phyloP scores from a whole-genome alignment of 768 basidiomycete species.

The Suillus weaverae region DNA sequence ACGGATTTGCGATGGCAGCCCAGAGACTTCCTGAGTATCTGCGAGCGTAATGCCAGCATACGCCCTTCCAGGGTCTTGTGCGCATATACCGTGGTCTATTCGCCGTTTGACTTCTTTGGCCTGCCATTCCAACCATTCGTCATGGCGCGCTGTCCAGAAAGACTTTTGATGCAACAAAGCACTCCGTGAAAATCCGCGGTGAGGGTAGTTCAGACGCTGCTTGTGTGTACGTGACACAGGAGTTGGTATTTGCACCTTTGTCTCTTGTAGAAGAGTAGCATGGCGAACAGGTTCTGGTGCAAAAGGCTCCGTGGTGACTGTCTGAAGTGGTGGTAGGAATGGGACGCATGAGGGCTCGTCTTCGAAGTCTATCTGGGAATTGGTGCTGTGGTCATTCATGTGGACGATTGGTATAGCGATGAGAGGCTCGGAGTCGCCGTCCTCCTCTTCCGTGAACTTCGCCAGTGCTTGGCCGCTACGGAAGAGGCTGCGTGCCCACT shows the following conservation, averaged over 20 bases:
- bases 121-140: conserved; percentile 46
- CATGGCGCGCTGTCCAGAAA: conserved; percentile 60
- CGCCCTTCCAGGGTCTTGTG: conserved; percentile 18
- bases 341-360: conserved; percentile 15
- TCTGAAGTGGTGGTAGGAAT: conserved; percentile 16
- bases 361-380: conserved; percentile 16
- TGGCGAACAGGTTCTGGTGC: conserved; percentile 27
- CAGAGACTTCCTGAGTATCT: background rate
- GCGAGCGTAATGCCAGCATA: conserved; percentile 25
- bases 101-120: conserved; percentile 12
- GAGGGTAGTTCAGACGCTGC: conserved; percentile 45
- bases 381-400: background rate
- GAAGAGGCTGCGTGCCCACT: conserved; percentile 15
- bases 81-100: conserved; percentile 10
- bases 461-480: conserved; percentile 2
- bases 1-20: conserved; percentile 20
- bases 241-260: conserved; percentile 4
- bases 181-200: conserved; percentile 65
- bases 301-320: conserved; percentile 14
- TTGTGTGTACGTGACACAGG: conserved; percentile 13
- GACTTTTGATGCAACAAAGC: conserved; percentile 59
- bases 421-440: conserved; percentile 1
- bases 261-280: conserved; percentile 7
- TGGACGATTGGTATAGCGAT: conserved; percentile 5
- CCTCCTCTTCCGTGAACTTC: conserved; percentile 12